Evolutionary conservation across 345 rosid species (phyloP), one percentile per base, ranked within the genome.

Genomic region (Syzygium aromaticum): DNA sequence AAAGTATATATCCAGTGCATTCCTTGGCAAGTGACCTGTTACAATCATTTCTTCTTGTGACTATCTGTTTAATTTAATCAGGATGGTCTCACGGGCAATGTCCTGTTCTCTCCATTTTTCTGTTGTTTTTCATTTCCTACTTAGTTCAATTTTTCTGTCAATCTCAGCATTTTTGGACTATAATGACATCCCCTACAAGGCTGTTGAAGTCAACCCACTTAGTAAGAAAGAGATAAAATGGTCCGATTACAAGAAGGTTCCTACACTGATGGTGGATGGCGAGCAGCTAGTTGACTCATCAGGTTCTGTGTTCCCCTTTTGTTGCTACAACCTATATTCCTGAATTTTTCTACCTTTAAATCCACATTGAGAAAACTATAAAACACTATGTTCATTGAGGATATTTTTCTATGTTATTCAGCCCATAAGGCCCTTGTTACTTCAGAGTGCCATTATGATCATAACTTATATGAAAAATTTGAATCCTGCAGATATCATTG

Each of bases 211-310:
- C 84, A 92, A 92, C 88, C 94, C 94, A 56, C 57, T 92, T 25
- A 89, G 88, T 56, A 92, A 91, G 84, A 92, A 91, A 84, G 94
- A 92, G 91, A 90, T 92, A 86, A 92, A 90, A 86, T 92, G 93
- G 93, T 91, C 93, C 19, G 91, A 91, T 84, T 91, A 92, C 85
- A 91, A 88, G 91, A 92, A 92, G 90, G 94, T 92, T 84, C 94
- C 94, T 30, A 91, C 88, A 61, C 86, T 92, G n/a, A 85, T 67
- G 85, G 91, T 91, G 73, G 94, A 92, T 51, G 94, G 94, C 38
- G 91, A 90, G 67, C 90, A 90, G 88, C 89, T 92, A 89, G 94
- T 92, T 11, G 92, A 92, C 86, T 90, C 91, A 82, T 91, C 94
- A 89, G 92, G 94, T 92, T 87, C 49, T 53, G 77, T 30, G 8